Evolutionary conservation across 495 filamentous ascomycete species (phyloP).

Genomic region (Ascodesmis nigricans): DNA sequence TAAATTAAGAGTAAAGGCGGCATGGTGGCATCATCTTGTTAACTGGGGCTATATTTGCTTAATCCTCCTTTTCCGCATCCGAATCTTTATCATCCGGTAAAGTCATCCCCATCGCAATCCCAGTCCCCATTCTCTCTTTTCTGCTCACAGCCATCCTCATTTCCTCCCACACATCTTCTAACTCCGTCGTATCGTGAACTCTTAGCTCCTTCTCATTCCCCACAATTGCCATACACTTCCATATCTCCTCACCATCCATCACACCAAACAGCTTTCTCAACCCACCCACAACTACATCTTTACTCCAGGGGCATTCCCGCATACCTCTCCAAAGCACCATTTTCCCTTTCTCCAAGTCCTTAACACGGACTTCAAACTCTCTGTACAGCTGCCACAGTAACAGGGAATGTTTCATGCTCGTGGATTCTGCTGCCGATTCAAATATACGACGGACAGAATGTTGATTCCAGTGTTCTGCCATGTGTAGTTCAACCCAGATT

Average conservation of each 20-base stretch:
- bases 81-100: too few relatives aligned
- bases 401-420: constrained; percentile 23
- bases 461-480: constrained; percentile 29
- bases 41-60: too few relatives aligned
- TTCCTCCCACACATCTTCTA: constrained; percentile 15
- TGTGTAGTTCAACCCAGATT: constrained; percentile 39
- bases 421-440: constrained; percentile 38
- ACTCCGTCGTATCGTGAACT: constrained; percentile 16
- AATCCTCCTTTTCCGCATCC: too few relatives aligned
- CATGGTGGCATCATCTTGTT: too few relatives aligned
- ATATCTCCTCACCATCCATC: constrained; percentile 13
- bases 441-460: constrained; percentile 45
- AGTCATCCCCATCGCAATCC: too few relatives aligned
- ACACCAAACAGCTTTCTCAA: constrained; percentile 9
- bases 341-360: constrained; percentile 27
- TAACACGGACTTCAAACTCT: constrained; percentile 23
- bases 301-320: constrained; percentile 52
- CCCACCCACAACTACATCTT: constrained; percentile 23
- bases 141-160: constrained; percentile 2
- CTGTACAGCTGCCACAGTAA: constrained; percentile 48
- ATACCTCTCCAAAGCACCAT: constrained; percentile 50
- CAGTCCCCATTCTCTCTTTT: too few relatives aligned
- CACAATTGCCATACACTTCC: constrained; percentile 15
- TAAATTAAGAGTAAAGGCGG: too few relatives aligned
- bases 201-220: constrained; percentile 20